Percentiles rank a stretch among this genome's conserved stretches.
Evolutionary conservation across 176 grass and related monocot genomes (phyloP).

Genomic region (Luzula sylvatica): DNA sequence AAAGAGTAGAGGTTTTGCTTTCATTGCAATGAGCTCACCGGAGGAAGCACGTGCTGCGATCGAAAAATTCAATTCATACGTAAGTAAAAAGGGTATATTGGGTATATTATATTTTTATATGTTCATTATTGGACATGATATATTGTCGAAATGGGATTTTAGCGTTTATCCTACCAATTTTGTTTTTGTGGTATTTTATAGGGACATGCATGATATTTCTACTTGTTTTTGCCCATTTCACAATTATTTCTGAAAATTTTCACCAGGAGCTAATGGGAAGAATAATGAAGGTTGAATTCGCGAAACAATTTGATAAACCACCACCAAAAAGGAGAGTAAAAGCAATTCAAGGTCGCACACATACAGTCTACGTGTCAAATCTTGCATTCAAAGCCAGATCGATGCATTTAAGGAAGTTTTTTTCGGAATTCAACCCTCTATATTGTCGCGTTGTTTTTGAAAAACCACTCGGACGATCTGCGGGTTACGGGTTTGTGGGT

Average conservation of each 20-base stretch:
- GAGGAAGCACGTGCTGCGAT: conserved; percentile 25
- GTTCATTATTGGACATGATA: background rate
- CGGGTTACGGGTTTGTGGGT: conserved; percentile 85
- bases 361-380: conserved; percentile 85
- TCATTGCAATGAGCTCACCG: conserved; percentile 21
- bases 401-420: conserved; percentile 57
- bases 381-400: conserved; percentile 84
- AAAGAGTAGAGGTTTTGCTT: conserved; percentile 26
- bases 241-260: background rate
- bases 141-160: no score
- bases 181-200: no score
- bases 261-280: conserved; percentile 57
- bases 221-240: no score
- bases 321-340: conserved; percentile 9
- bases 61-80: conserved; percentile 28
- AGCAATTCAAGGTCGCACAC: conserved; percentile 17
- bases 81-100: conserved; percentile 3
- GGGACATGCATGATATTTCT: no score
- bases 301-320: conserved; percentile 48
- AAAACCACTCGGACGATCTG: conserved; percentile 35
- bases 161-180: no score
- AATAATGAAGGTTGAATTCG: conserved; percentile 67
- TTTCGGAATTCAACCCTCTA: conserved; percentile 43
- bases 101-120: background rate
- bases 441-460: conserved; percentile 61